Conservation (phyloP, 202 grass and related monocot species). For the Schoenoplectus tabernaemontani region DNA sequence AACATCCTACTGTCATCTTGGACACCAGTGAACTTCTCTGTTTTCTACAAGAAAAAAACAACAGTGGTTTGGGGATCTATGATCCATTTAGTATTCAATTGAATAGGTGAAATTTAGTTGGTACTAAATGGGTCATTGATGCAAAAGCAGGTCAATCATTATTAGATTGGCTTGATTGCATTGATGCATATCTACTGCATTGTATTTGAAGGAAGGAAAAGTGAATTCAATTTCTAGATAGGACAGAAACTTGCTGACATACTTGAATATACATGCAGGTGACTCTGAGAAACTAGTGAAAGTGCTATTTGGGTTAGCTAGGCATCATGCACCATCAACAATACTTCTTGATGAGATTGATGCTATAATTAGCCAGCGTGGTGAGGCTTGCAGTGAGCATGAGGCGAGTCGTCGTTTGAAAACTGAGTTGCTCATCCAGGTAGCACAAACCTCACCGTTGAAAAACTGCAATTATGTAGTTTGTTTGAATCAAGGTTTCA, state of each 20-base stretch:
- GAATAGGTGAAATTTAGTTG: background rate
- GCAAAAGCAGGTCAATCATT: background rate
- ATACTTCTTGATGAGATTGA: conserved; percentile 97
- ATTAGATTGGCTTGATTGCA: background rate
- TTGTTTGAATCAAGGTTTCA: background rate
- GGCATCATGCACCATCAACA: conserved; percentile 91
- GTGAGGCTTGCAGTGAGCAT: conserved; percentile 92
- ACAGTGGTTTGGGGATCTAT: background rate
- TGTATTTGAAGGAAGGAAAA: background rate
- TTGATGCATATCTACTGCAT: background rate
- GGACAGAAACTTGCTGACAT: background rate
- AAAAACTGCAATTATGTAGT: background rate
- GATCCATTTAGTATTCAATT: background rate
- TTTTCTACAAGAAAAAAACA: background rate
- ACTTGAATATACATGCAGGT: conserved; percentile 33
- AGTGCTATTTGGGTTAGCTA: conserved; percentile 88
- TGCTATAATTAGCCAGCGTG: conserved; percentile 84
- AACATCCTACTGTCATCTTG: too few species aligned
- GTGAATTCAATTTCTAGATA: background rate
- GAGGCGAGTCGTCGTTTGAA: conserved; percentile 88
- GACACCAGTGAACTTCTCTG: background rate
- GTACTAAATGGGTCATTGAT: background rate
- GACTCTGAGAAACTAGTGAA: conserved; percentile 93
- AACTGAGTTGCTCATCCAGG: conserved; percentile 92
- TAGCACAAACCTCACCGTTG: conserved; percentile 2